Conservation (phyloP, 1,139 yeast species). For the Diutina mesorugosa region DNA sequence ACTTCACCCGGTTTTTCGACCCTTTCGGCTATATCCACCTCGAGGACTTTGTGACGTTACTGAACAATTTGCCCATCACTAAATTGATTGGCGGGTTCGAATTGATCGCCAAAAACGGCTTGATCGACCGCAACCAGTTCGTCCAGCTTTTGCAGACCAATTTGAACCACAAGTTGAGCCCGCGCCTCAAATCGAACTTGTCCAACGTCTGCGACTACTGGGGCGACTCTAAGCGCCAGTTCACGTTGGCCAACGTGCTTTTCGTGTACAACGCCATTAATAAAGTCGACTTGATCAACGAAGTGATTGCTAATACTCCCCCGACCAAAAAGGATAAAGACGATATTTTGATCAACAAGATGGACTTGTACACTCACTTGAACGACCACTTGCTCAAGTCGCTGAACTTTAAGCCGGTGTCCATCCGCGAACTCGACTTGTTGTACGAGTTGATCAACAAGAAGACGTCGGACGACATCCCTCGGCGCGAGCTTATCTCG, state of each 20-base stretch:
- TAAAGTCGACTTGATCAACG: slow-evolving; percentile 41
- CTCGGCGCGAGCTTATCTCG: slow-evolving; percentile 39
- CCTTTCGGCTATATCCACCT: slow-evolving; percentile 27
- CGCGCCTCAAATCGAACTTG: slow-evolving; percentile 25
- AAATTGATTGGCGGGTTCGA: slow-evolving; percentile 35
- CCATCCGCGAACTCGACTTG: slow-evolving; percentile 30
- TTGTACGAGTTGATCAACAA: slow-evolving; percentile 33
- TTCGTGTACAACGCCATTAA: slow-evolving; percentile 30
- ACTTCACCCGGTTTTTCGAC: slow-evolving; percentile 28
- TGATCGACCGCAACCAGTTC: slow-evolving; percentile 21
- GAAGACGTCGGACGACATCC: slow-evolving; percentile 31
- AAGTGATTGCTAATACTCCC: slow-evolving; percentile 46
- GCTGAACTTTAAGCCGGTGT: slow-evolving; percentile 37
- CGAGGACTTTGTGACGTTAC: slow-evolving; percentile 27
- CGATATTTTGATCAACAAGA: slow-evolving; percentile 30
- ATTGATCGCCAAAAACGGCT: slow-evolving; percentile 22
- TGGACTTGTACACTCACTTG: slow-evolving; percentile 30
- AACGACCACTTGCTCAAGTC: slow-evolving; percentile 40
- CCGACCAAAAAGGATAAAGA: slow-evolving; percentile 30
- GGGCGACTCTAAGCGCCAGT: slow-evolving; percentile 12
- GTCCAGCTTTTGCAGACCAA: slow-evolving; percentile 22
- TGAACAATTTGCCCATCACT: slow-evolving; percentile 33
- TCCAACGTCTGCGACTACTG: slow-evolving; percentile 24
- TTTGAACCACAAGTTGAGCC: slow-evolving; percentile 29
- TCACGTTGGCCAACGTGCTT: slow-evolving; percentile 29